A percentile compares a stretch with the other conserved stretches of the same genome.
Conservation (phyloP, 2,329 filamentous ascomycete species). For the Monosporascus sp. region DNA sequence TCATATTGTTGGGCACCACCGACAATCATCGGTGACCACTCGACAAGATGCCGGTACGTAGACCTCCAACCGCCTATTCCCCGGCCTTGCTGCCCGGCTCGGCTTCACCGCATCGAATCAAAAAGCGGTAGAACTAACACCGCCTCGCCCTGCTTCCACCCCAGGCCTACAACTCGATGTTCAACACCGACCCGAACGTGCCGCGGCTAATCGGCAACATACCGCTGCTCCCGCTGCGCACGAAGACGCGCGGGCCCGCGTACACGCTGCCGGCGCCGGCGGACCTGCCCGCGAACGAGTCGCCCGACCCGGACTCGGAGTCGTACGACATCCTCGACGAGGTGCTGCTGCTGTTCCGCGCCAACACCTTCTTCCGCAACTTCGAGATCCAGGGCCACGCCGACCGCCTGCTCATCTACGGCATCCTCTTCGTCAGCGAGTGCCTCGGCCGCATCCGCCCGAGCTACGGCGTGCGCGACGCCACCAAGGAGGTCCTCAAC, state of each 20-base stretch:
- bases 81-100: neutral
- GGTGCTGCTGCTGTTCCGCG: conserved; percentile 85
- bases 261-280: conserved; percentile 68
- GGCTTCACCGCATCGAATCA: no score
- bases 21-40: conserved; percentile 19
- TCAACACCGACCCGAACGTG: conserved; percentile 71
- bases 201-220: conserved; percentile 75
- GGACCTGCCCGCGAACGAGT: conserved; percentile 55
- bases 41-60: conserved; percentile 44
- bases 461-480: conserved; percentile 53
- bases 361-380: conserved; percentile 98
- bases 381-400: conserved; percentile 98
- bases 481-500: conserved; percentile 76
- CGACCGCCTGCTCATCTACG: conserved; percentile 91
- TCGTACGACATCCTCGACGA: conserved; percentile 97
- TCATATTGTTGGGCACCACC: conserved; percentile 13
- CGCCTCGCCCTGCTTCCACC: conserved; percentile 4
- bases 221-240: conserved; percentile 88
- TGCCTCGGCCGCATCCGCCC: conserved; percentile 84
- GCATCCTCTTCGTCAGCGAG: conserved; percentile 91
- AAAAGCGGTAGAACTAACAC: neutral
- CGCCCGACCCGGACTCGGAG: conserved; percentile 77
- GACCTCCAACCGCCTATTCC: neutral
- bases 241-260: conserved; percentile 90
- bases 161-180: conserved; percentile 96